Percentiles rank a stretch among this genome's conserved stretches.
phyloP scores from a whole-genome alignment of 345 rosid genomes.

The Camelina hispida region DNA sequence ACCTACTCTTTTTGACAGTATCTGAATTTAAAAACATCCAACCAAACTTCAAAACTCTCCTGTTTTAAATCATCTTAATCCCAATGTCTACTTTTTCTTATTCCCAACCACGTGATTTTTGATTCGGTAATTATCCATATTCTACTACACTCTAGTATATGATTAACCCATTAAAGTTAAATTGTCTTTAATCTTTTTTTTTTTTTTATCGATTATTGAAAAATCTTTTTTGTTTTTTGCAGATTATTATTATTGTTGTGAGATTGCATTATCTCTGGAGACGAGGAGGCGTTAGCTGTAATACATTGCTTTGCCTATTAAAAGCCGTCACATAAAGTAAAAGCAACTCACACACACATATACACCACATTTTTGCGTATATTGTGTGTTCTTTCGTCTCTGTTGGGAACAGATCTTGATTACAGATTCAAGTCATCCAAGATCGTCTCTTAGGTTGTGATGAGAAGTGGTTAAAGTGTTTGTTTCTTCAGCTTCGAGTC shows the following conservation, averaged over 20 bases:
- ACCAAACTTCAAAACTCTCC: conserved; percentile 27
- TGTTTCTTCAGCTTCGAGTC: conserved; percentile 26
- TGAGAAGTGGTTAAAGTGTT: not conserved
- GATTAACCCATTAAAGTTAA: conserved; percentile 23
- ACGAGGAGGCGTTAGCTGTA: conserved; percentile 41
- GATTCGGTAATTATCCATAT: conserved; percentile 44
- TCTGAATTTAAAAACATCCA: conserved; percentile 30
- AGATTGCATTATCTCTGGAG: conserved; percentile 11
- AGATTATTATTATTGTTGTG: not conserved
- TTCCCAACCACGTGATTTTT: conserved; percentile 37
- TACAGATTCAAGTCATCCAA: conserved; percentile 21
- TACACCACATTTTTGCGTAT: conserved; percentile 28
- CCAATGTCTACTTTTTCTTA: not conserved
- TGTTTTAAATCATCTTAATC: conserved; percentile 10
- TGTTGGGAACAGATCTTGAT: conserved; percentile 29
- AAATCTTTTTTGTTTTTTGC: conserved; percentile 22
- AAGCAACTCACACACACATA: not conserved
- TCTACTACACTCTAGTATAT: not conserved
- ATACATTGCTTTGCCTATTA: conserved; percentile 42
- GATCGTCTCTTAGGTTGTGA: not conserved
- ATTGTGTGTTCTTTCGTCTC: conserved; percentile 35
- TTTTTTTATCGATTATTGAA: conserved; percentile 13
- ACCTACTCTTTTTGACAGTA: conserved; percentile 35
- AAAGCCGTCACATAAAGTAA: conserved; percentile 33
- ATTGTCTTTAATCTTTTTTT: conserved; percentile 1